These are phyloP conservation scores for Solanum chiquidenum DNA, from an alignment of 257 asterid species.

Conservation along the genomic window DNA sequence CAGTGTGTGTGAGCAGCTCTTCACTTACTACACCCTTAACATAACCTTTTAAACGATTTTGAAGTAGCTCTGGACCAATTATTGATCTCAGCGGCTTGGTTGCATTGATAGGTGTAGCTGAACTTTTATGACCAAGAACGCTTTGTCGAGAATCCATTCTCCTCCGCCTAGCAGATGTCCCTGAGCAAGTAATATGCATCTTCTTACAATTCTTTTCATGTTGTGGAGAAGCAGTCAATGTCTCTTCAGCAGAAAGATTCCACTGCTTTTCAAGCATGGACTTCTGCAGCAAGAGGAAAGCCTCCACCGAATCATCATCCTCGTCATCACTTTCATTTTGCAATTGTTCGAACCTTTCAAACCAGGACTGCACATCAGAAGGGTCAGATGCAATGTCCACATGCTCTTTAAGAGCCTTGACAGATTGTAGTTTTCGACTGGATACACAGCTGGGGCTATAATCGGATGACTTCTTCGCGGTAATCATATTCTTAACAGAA, in stretches of 20 bases:
- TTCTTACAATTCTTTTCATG: slow-evolving; percentile 17
- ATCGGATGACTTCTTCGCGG: slow-evolving; percentile 32
- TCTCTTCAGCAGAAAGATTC: slow-evolving; percentile 46
- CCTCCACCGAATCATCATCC: slow-evolving; percentile 37
- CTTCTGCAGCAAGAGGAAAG: slow-evolving; percentile 74
- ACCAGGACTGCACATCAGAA: slow-evolving; percentile 24
- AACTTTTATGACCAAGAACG: slow-evolving; percentile 7
- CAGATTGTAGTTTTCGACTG: slow-evolving; percentile 24
- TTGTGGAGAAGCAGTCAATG: not conserved
- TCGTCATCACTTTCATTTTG: slow-evolving; percentile 15
- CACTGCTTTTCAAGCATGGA: slow-evolving; percentile 94
- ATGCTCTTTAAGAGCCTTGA: slow-evolving; percentile 46
- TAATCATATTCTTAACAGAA: slow-evolving; percentile 23
- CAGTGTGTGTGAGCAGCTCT: slow-evolving; percentile 65
- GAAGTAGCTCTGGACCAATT: slow-evolving; percentile 45
- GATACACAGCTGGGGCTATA: slow-evolving; percentile 15
- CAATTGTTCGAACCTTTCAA: slow-evolving; percentile 8
- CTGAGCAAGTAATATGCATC: slow-evolving; percentile 43
- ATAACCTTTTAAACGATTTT: slow-evolving; percentile 54
- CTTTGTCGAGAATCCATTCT: slow-evolving; percentile 45
- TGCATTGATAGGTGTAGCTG: slow-evolving; percentile 8
- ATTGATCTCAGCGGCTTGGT: slow-evolving; percentile 28
- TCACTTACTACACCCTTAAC: slow-evolving; percentile 54
- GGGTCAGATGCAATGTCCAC: slow-evolving; percentile 24
- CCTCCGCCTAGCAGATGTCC: slow-evolving; percentile 66